Conservation (phyloP, 495 filamentous ascomycete species). For the Rostrohypoxylon terebratum region DNA sequence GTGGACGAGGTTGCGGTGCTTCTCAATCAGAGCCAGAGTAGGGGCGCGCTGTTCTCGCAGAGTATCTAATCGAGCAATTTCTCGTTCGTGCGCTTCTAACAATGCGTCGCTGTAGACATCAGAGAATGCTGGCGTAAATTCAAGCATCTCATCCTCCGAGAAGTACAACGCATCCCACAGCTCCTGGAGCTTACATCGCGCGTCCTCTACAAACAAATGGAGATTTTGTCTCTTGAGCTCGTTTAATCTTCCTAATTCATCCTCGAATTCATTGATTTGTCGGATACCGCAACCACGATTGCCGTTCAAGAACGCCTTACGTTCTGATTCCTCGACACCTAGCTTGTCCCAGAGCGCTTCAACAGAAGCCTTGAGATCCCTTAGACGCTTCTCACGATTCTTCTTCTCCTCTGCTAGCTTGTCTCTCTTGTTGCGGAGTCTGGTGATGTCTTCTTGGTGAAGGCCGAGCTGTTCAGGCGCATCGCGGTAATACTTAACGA, state of each 20-base stretch:
- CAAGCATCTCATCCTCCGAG: slow-evolving; percentile 97
- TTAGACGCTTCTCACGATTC: slow-evolving; percentile 81
- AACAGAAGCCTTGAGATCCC: slow-evolving; percentile 77
- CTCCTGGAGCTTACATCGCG: slow-evolving; percentile 87
- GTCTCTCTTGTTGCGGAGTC: slow-evolving; percentile 78
- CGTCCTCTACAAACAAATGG: slow-evolving; percentile 94
- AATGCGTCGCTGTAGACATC: slow-evolving; percentile 91
- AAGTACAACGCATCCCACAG: slow-evolving; percentile 95
- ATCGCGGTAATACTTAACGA: slow-evolving; percentile 89
- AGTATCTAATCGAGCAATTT: slow-evolving; percentile 83
- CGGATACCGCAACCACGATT: slow-evolving; percentile 82
- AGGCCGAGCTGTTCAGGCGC: slow-evolving; percentile 93
- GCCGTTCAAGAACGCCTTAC: slow-evolving; percentile 80
- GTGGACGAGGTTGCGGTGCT: slow-evolving; percentile 82
- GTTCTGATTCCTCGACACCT: slow-evolving; percentile 80
- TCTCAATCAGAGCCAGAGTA: slow-evolving; percentile 82
- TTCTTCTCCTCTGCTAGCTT: slow-evolving; percentile 95
- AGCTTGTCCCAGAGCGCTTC: slow-evolving; percentile 91
- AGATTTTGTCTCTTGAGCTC: slow-evolving; percentile 95
- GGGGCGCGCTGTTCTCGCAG: slow-evolving; percentile 90
- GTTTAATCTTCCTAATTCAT: slow-evolving; percentile 85
- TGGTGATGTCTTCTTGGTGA: slow-evolving; percentile 82
- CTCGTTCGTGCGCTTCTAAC: slow-evolving; percentile 86
- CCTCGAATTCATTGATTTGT: slow-evolving; percentile 93
- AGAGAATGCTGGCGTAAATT: slow-evolving; percentile 94